Evolutionary conservation across 768 basidiomycete species (phyloP).

Genomic region (Auricularia cornea): DNA sequence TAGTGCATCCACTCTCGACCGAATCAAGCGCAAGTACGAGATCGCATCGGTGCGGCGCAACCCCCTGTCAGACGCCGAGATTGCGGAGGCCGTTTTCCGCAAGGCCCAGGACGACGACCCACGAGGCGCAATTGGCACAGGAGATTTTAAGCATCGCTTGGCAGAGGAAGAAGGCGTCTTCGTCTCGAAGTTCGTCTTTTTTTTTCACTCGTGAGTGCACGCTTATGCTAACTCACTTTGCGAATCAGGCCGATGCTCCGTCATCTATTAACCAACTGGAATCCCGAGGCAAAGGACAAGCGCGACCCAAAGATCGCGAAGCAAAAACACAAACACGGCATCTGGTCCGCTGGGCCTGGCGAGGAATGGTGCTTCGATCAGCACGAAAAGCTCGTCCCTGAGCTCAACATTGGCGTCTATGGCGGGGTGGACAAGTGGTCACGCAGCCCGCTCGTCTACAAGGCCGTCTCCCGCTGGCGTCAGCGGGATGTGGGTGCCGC

Average conservation of each 20-base stretch:
- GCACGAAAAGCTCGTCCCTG: neutral
- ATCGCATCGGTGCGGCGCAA: neutral
- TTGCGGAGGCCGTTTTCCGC: slow-evolving; percentile 12
- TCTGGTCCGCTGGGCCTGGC: neutral
- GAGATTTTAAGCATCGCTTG: no score
- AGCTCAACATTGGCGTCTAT: neutral
- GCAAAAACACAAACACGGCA: neutral
- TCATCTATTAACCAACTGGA: no score
- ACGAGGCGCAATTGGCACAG: no score
- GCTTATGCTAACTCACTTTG: no score
- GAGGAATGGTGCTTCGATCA: neutral
- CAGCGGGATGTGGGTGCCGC: neutral
- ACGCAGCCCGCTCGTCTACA: neutral
- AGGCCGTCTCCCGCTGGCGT: neutral
- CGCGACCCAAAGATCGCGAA: no score
- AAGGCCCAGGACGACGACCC: slow-evolving; percentile 1
- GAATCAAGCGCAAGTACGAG: neutral
- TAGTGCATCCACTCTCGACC: no score
- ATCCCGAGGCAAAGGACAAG: neutral
- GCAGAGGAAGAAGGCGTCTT: no score
- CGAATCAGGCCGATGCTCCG: no score
- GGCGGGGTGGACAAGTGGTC: neutral
- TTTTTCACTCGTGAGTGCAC: no score
- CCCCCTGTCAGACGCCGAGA: neutral
- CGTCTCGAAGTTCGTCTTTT: no score